Evolutionary conservation across 1,284 basidiomycete species (phyloP), one percentile per base, ranked within the genome.

Genomic region (Heterobasidion irregulare): DNA sequence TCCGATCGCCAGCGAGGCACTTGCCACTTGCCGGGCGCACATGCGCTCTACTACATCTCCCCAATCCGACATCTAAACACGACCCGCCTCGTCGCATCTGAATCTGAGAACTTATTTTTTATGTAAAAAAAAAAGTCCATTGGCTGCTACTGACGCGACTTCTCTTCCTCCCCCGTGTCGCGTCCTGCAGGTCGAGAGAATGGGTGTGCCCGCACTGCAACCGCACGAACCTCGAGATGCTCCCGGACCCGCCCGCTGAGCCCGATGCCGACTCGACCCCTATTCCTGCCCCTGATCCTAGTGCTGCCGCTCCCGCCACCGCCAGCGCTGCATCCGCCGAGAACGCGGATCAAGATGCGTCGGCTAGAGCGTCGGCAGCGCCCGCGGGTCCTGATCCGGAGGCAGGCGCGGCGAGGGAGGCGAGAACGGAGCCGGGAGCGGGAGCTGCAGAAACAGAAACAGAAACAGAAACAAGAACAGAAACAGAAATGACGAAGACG

Each of bases 201-300:
- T 95, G 92, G 93, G 71, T 74, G 44, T 95, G 93, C 62, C 84
- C 89, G 2, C 80, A 80, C 52, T 94, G 92, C 68, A 74, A 82
- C 51, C 75, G 80, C 59, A 67, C 77, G 43, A 94, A 93, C 69
- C 60, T 82, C 49, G 80, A 84, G 50, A 75, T 84, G 47, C 77
- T 94, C 52, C 86, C 86, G 12, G 86, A 91, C 68, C 82, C 80
- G 32, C 54, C 49, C 12, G 18, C 18, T 10, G 19, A 33, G n/a
- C 44, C 38, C 38, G 38, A 3, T n/a, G 10, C n/a, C 38, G 38
- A 41, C 38, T 3, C 12, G 12, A 41, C 38, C 38, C 38, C 38
- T 12, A 41, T n/a, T n/a, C 12, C 38, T n/a, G 51, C 19, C 33
- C 18, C 41, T 12, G 35, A 12, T 38, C 16, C 51, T 6, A 36